These are phyloP conservation scores for Dipodascopsis uninucleata DNA, from an alignment of 805 yeast species.

Conservation along the genomic window DNA sequence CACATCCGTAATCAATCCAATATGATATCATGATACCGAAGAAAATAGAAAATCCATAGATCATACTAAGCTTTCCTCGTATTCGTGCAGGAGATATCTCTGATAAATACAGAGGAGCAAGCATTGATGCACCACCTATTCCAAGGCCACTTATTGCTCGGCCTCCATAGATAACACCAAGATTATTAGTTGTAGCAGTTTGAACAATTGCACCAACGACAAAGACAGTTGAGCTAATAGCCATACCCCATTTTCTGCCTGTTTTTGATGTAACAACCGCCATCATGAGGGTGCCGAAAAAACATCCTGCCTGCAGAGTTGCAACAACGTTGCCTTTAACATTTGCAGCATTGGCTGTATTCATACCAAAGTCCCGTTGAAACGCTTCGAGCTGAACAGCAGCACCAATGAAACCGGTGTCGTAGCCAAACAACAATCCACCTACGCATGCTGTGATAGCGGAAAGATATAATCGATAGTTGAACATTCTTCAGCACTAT, in stretches of 20 bases:
- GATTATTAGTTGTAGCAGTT: slow-evolving; percentile 15
- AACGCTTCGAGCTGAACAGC: neutral
- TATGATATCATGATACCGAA: neutral
- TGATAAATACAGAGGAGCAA: slow-evolving; percentile 57
- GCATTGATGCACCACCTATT: slow-evolving; percentile 65
- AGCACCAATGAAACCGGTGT: neutral
- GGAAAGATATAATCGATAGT: neutral
- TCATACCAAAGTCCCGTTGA: neutral
- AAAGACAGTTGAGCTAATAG: slow-evolving; percentile 41
- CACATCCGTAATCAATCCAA: neutral
- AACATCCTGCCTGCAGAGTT: neutral
- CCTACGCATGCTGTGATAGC: neutral
- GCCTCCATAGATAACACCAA: slow-evolving; percentile 39
- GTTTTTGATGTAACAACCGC: neutral
- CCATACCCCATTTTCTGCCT: slow-evolving; percentile 53
- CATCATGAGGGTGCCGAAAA: neutral
- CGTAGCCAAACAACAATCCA: neutral
- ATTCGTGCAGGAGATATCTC: slow-evolving; percentile 42
- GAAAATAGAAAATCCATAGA: neutral
- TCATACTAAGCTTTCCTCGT: slow-evolving; percentile 27
- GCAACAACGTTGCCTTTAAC: neutral
- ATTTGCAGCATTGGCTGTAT: neutral
- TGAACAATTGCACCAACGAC: slow-evolving; percentile 31
- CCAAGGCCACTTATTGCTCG: slow-evolving; percentile 64
- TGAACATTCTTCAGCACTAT: too few species aligned